Conservation (phyloP, 164 flowering plant species). For the grape (Vitis vinifera) region ASM3070453v1 NC_081815.1:8524501-8525000, state of each 20-base stretch:
- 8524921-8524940: conserved; percentile 36
- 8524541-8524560: too few relatives aligned
- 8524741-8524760: conserved; percentile 32
- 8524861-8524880: conserved; percentile 29
- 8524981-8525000: conserved; percentile 31
- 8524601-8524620: conserved; percentile 9
- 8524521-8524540: too few relatives aligned
- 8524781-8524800: conserved; percentile 36
- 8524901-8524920: conserved; percentile 33
- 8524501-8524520: too few relatives aligned
- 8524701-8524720: conserved; percentile 19
- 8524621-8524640: conserved; percentile 38
- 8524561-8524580: too few relatives aligned
- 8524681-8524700: conserved; percentile 19
- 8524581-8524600: too few relatives aligned
- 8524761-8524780: conserved; percentile 40
- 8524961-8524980: conserved; percentile 32
- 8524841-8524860: conserved; percentile 38
- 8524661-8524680: conserved; percentile 11
- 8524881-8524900: conserved; percentile 34
- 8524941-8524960: conserved; percentile 38
- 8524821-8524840: conserved; percentile 31
- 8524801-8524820: conserved; percentile 36
- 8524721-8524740: conserved; percentile 34
- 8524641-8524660: conserved; percentile 19